Percentiles rank a stretch among this genome's conserved stretches.
phyloP scores from a whole-genome alignment of 2,329 filamentous ascomycete species.

The Ophiostoma tasmaniense region DNA sequence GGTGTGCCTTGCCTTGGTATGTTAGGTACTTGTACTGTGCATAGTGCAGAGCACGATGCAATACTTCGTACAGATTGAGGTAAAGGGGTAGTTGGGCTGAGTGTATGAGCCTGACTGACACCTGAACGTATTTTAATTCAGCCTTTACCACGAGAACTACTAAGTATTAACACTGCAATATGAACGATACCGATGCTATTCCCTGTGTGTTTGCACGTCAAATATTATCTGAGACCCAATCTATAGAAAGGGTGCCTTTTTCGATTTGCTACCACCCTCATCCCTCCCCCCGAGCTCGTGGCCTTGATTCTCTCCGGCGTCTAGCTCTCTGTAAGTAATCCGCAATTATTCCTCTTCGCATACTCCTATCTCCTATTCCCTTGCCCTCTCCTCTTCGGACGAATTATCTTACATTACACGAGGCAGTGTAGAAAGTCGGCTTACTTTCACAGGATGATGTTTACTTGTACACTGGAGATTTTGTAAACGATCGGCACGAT shows the following conservation, averaged over 20 bases:
- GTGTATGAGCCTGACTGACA: not conserved
- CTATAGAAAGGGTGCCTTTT: not conserved
- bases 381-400: not conserved
- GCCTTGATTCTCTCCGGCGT: not conserved
- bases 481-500: not conserved
- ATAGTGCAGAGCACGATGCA: not conserved
- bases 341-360: not conserved
- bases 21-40: not conserved
- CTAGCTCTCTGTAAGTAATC: not conserved
- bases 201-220: too few relatives aligned
- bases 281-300: not conserved
- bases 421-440: not conserved
- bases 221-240: not conserved
- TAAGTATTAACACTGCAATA: not conserved
- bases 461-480: not conserved
- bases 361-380: not conserved
- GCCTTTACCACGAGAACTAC: too few relatives aligned
- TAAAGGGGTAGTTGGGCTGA: not conserved
- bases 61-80: too few relatives aligned
- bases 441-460: not conserved
- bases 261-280: not conserved
- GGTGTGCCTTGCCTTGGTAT: not conserved
- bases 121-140: too few relatives aligned
- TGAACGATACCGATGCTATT: too few relatives aligned
- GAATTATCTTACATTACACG: not conserved